Evolutionary conservation across 1,284 basidiomycete genomes (phyloP).

Genomic region (Retiboletus flavoniger): DNA sequence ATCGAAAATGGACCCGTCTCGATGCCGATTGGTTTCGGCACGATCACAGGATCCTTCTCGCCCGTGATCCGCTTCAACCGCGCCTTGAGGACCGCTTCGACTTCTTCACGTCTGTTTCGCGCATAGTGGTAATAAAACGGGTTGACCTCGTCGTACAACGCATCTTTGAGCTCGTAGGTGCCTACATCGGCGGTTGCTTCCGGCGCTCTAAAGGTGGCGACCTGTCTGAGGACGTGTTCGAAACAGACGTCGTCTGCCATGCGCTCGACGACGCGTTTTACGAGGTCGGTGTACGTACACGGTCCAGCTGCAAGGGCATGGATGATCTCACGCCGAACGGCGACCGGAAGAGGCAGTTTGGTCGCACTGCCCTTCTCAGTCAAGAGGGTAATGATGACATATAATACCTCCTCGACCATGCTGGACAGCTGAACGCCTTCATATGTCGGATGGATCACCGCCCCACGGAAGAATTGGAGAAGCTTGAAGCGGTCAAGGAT

Average conservation of each 20-base stretch:
- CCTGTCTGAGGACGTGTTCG: slow-evolving; percentile 75
- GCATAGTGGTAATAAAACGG: slow-evolving; percentile 97
- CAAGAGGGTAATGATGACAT: slow-evolving; percentile 84
- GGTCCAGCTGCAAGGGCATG: slow-evolving; percentile 90
- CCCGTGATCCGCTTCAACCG: slow-evolving; percentile 69
- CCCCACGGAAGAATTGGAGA: slow-evolving; percentile 74
- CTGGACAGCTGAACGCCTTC: slow-evolving; percentile 73
- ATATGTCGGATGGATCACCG: slow-evolving; percentile 55
- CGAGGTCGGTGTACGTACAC: slow-evolving; percentile 88
- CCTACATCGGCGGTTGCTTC: slow-evolving; percentile 80
- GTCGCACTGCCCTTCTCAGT: slow-evolving; percentile 81
- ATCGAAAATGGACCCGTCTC: slow-evolving; percentile 64
- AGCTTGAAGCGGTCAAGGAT: slow-evolving; percentile 91
- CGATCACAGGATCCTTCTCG: slow-evolving; percentile 65
- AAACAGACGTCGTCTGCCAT: slow-evolving; percentile 86
- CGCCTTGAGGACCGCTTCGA: slow-evolving; percentile 76
- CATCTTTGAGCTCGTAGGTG: slow-evolving; percentile 84
- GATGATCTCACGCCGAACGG: slow-evolving; percentile 83
- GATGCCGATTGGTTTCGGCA: slow-evolving; percentile 70
- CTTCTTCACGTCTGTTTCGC: slow-evolving; percentile 92
- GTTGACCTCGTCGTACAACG: slow-evolving; percentile 84
- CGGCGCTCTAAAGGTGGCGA: slow-evolving; percentile 83
- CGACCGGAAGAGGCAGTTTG: slow-evolving; percentile 62
- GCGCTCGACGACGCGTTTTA: slow-evolving; percentile 88
- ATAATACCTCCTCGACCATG: slow-evolving; percentile 92